Conservation (phyloP, 2,329 filamentous ascomycete genomes). For the Xylariaceae sp. region DNA sequence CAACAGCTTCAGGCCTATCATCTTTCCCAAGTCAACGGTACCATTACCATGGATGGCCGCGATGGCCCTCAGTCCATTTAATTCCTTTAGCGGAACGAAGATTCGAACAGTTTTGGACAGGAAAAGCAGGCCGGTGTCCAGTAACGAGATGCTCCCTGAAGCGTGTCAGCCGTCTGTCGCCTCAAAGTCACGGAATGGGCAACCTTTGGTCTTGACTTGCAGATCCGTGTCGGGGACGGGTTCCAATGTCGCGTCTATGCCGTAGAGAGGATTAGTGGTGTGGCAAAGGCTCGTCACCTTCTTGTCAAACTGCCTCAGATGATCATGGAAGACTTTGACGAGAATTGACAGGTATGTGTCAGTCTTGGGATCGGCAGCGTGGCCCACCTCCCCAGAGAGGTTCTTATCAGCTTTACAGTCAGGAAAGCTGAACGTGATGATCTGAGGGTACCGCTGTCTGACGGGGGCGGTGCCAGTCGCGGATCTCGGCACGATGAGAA, state of each 20-base stretch:
- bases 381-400: background rate
- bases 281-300: background rate
- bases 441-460: background rate
- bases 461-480: background rate
- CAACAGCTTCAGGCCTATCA: too few relatives aligned
- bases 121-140: background rate
- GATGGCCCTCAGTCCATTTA: too few relatives aligned
- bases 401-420: background rate
- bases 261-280: background rate
- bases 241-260: background rate
- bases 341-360: background rate
- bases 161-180: background rate
- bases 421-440: background rate
- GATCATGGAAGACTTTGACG: background rate
- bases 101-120: background rate
- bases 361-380: background rate
- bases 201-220: background rate
- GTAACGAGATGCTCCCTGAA: background rate
- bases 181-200: background rate
- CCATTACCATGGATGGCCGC: too few relatives aligned
- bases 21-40: too few relatives aligned
- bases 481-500: background rate
- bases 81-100: background rate
- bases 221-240: background rate
- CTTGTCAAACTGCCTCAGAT: background rate